These are phyloP conservation scores for Mycena belliarum DNA, from an alignment of 768 basidiomycete species.

Conservation along the genomic window DNA sequence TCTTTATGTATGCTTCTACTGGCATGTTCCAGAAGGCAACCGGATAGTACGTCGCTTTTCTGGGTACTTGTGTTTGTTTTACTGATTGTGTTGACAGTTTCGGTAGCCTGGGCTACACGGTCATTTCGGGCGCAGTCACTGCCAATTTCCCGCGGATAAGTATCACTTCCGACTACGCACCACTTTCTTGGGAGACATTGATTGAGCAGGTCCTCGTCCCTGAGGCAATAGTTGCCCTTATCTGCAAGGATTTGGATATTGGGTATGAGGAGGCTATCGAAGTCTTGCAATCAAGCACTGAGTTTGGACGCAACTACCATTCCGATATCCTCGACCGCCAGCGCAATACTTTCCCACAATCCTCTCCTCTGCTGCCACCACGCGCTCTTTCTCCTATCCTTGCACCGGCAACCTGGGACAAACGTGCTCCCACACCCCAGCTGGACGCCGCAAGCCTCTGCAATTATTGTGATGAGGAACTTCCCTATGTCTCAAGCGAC, in stretches of 20 bases:
- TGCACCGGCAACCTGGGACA: background rate
- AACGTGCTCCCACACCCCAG: too few species aligned
- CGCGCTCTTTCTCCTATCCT: background rate
- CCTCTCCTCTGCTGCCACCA: background rate
- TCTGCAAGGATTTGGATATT: background rate
- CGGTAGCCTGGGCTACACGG: background rate
- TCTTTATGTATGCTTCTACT: background rate
- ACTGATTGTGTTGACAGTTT: background rate
- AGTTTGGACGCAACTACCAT: background rate
- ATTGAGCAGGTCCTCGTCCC: background rate
- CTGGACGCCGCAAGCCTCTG: too few species aligned
- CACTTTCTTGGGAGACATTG: background rate
- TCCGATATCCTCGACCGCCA: background rate
- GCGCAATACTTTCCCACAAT: background rate
- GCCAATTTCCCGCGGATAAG: background rate
- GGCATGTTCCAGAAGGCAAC: background rate
- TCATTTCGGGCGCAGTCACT: background rate
- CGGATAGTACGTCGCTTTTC: background rate
- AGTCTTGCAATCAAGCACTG: background rate
- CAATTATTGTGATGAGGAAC: background rate
- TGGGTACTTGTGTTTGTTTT: background rate
- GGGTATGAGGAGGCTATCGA: background rate
- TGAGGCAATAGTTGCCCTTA: background rate
- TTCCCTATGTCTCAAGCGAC: background rate
- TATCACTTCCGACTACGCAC: background rate